A percentile compares a stretch with the other conserved stretches of the same genome.
These are phyloP conservation scores for Mortierella claussenii DNA, from an alignment of 192 early-diverging fungal species.

Conservation along the genomic window DNA sequence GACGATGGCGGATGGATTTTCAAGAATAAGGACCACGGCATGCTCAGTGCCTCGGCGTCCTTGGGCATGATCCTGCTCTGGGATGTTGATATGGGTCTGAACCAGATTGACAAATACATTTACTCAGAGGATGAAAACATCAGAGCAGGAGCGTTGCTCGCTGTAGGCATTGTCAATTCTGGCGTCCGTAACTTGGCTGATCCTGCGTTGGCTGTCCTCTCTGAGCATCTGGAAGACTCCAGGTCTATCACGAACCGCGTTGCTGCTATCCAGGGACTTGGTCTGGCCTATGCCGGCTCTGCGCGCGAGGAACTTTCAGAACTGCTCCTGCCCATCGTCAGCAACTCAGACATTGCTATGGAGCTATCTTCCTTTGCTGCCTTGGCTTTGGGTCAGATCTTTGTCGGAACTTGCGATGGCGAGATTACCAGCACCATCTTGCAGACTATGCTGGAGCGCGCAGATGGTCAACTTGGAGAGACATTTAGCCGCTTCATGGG, in stretches of 20 bases:
- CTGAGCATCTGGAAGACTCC: conserved; percentile 79
- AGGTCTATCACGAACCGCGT: conserved; percentile 69
- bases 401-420: conserved; percentile 88
- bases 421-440: conserved; percentile 93
- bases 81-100: conserved; percentile 93
- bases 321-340: conserved; percentile 82
- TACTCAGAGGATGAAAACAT: conserved; percentile 90
- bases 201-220: conserved; percentile 89
- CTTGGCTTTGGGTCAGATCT: conserved; percentile 91
- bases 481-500: conserved; percentile 93
- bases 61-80: conserved; percentile 93
- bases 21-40: conserved; percentile 98
- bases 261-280: conserved; percentile 85
- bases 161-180: conserved; percentile 91
- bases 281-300: conserved; percentile 94
- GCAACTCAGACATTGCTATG: conserved; percentile 83
- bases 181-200: conserved; percentile 93
- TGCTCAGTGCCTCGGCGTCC: conserved; percentile 96
- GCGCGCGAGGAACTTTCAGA: conserved; percentile 87
- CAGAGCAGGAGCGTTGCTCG: conserved; percentile 91
- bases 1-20: conserved; percentile 88
- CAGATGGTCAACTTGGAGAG: conserved; percentile 87
- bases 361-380: conserved; percentile 92
- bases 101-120: conserved; percentile 94
- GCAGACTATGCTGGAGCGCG: conserved; percentile 95